Conservation (phyloP, 192 early-diverging fungal genomes). For the Entrophospora sp. region DNA sequence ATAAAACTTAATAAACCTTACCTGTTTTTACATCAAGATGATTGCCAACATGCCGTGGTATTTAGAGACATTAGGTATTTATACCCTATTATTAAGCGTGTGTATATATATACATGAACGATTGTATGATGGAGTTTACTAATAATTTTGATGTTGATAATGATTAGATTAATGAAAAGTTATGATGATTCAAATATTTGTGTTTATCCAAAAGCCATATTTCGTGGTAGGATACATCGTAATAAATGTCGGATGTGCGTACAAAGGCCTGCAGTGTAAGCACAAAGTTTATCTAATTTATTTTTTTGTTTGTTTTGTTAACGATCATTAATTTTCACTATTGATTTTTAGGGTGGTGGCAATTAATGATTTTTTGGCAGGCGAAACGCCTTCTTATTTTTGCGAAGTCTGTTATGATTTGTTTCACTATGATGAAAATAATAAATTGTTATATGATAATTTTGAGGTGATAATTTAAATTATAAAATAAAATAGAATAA, state of each 20-base stretch:
- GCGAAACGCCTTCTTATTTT: conserved; percentile 60
- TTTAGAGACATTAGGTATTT: conserved; percentile 54
- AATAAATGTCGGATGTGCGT: conserved; percentile 55
- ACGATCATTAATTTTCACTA: not conserved
- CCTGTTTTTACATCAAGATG: conserved; percentile 67
- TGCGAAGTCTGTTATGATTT: conserved; percentile 60
- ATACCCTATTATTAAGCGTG: not conserved
- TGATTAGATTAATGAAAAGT: not conserved
- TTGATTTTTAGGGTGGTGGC: conserved; percentile 38
- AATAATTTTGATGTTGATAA: not conserved
- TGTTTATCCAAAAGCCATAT: conserved; percentile 45
- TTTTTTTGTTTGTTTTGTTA: not conserved
- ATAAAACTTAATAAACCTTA: conserved; percentile 60
- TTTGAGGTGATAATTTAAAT: too few species aligned
- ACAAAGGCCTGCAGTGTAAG: conserved; percentile 39
- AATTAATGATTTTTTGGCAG: conserved; percentile 59
- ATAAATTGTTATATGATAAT: conserved; percentile 44
- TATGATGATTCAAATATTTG: conserved; percentile 40
- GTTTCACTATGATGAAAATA: conserved; percentile 58
- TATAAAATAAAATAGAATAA: too few species aligned
- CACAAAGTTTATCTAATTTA: not conserved
- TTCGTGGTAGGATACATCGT: conserved; percentile 40
- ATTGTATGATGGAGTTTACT: not conserved
- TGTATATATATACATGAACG: not conserved
- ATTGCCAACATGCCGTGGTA: conserved; percentile 68